Evolutionary conservation across 2,329 filamentous ascomycete genomes (phyloP), one percentile per base, ranked within the genome.

Genomic region (Knoxdaviesia proteae): DNA sequence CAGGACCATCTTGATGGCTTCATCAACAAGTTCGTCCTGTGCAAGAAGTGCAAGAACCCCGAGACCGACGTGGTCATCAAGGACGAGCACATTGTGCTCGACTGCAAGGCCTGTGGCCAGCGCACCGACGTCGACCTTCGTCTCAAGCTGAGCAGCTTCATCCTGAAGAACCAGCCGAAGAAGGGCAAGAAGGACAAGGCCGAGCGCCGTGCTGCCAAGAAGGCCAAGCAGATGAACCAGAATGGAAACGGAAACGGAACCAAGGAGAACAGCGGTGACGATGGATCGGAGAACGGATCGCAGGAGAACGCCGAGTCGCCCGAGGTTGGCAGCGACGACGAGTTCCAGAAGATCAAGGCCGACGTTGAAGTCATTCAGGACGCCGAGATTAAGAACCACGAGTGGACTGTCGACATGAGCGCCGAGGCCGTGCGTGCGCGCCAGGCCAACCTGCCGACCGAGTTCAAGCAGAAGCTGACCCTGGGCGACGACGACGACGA

Each of bases 21-120:
- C 74, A 98, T 98, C 67, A 74, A 79, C 69, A 94, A 84, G 67
- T 98, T 96, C 53, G 90, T 98, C 55, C 86, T 98, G 49, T 98
- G 90, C 82, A 93, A 92, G 69, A 88, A 92, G 62, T 98, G 90
- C 80, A 94, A 94, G 77, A 98, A 98, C 62, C 90, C 90, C 34
- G 90, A 98, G 71, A 98, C 90, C 51, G 87, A 92, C 51, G 80
- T 96, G 56, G 76, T 81, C 57, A 84, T 96, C 71, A 94, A 94
- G 65, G 87, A 94, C 54, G 84, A 81, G 44, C 77, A 73, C 58
- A 96, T 98, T 60, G 64, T 84, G 48, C 77, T 96, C 51, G 90
- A 98, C 65, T 98, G 90, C 80, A 98, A 98, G 68, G 90, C 90
- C 48, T 98, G 90, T 58, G 90, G 90, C 58, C 82, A 93, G 63